Percentiles rank a stretch among this genome's conserved stretches.
These are phyloP conservation scores for Yamadazyma phyllophila DNA, from an alignment of 805 yeast genomes.

Conservation along the genomic window DNA sequence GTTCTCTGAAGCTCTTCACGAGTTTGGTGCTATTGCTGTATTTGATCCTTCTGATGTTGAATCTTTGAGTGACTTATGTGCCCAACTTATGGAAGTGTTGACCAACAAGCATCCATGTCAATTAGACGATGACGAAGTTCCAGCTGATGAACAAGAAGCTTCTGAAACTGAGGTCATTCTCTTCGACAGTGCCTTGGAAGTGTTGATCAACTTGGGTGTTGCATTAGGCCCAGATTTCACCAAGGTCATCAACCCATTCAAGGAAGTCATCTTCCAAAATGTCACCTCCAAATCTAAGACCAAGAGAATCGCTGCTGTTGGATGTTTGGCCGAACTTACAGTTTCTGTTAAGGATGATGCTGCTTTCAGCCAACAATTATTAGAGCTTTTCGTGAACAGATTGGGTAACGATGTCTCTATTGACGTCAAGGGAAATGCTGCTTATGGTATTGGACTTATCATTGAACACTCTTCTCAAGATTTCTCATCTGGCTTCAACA, in stretches of 20 bases:
- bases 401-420: conserved; percentile 73
- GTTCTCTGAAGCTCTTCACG: conserved; percentile 62
- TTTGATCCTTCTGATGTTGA: conserved; percentile 55
- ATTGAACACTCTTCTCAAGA: conserved; percentile 55
- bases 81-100: conserved; percentile 67
- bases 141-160: conserved; percentile 52
- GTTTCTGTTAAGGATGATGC: conserved; percentile 66
- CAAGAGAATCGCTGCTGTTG: conserved; percentile 82
- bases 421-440: conserved; percentile 92
- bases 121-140: conserved; percentile 63
- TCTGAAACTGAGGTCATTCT: conserved; percentile 60
- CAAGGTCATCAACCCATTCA: conserved; percentile 69
- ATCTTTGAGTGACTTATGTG: conserved; percentile 63
- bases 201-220: conserved; percentile 69
- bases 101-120: conserved; percentile 85
- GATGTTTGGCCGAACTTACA: conserved; percentile 87
- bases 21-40: conserved; percentile 71
- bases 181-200: conserved; percentile 83
- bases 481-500: conserved; percentile 61
- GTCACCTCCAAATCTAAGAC: conserved; percentile 55
- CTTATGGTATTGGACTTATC: conserved; percentile 89
- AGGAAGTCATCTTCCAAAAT: conserved; percentile 57
- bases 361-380: conserved; percentile 66
- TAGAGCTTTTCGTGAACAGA: conserved; percentile 66
- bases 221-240: conserved; percentile 79